Conservation (phyloP, 2,329 filamentous ascomycete genomes). For the Chrysoporthe puriensis region DNA sequence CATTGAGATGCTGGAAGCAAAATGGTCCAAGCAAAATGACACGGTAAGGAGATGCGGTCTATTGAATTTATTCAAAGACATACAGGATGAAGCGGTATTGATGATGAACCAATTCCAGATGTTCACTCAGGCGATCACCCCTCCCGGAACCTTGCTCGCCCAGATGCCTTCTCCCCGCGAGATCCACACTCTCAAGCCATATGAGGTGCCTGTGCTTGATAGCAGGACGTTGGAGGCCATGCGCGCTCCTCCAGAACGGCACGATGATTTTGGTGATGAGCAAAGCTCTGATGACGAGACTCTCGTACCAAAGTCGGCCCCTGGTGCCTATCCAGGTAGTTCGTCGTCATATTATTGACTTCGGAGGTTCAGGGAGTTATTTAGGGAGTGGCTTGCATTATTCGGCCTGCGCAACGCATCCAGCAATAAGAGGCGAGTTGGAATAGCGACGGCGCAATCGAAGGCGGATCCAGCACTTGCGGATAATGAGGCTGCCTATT, state of each 20-base stretch:
- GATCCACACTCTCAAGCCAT: constrained; percentile 74
- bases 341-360: constrained; percentile 30
- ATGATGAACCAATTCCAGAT: constrained; percentile 56
- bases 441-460: background rate
- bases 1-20: constrained; percentile 81
- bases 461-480: background rate
- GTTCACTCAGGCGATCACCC: constrained; percentile 77
- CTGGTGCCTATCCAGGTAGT: constrained; percentile 24
- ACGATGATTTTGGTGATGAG: constrained; percentile 46
- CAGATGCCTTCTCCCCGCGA: constrained; percentile 88
- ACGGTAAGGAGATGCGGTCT: constrained; percentile 61
- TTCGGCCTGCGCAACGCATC: background rate
- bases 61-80: background rate
- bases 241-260: constrained; percentile 55
- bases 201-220: constrained; percentile 67
- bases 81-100: background rate
- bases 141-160: constrained; percentile 70
- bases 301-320: constrained; percentile 28
- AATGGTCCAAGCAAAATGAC: constrained; percentile 93
- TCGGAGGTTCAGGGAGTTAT: background rate
- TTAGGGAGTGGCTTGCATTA: background rate
- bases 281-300: constrained; percentile 48
- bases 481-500: background rate
- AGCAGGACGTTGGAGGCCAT: constrained; percentile 65
- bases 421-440: background rate